A percentile compares a stretch with the other conserved stretches of the same genome.
phyloP scores from a whole-genome alignment of 352 stramenopile species.

The Phytopythium aichiense region DNA sequence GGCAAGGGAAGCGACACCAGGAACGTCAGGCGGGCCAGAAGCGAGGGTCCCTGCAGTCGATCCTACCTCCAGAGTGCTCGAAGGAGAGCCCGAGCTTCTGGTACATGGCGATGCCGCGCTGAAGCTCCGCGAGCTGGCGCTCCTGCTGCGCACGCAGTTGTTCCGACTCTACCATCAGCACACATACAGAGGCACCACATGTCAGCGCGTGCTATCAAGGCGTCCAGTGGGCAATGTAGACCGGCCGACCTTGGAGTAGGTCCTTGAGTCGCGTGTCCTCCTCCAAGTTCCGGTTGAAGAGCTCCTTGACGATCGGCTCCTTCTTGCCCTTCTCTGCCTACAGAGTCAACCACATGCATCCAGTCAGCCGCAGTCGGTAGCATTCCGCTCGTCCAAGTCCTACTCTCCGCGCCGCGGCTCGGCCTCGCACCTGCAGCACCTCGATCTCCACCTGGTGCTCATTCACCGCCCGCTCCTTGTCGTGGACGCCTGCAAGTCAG shows the following conservation, averaged over 20 bases:
- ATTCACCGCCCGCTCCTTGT: conserved; percentile 52
- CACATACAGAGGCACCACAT: not conserved
- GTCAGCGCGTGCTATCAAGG: not conserved
- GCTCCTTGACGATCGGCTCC: conserved; percentile 55
- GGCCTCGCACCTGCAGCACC: conserved; percentile 39
- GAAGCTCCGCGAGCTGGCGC: conserved; percentile 55
- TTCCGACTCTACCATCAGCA: conserved; percentile 24
- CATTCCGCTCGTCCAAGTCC: not conserved
- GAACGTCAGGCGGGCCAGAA: not conserved
- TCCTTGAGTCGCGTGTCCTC: conserved; percentile 57
- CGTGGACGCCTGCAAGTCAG: conserved; percentile 10
- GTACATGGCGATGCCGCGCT: conserved; percentile 63
- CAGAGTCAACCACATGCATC: not conserved
- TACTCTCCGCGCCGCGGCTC: too few species aligned
- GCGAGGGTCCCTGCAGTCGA: not conserved
- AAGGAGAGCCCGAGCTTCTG: conserved; percentile 66
- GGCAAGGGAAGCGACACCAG: not conserved
- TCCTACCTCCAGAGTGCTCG: conserved; percentile 46
- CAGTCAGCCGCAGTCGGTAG: not conserved
- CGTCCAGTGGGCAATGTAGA: not conserved
- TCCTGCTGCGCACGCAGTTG: conserved; percentile 35
- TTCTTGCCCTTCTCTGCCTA: conserved; percentile 49
- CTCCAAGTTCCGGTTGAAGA: conserved; percentile 52
- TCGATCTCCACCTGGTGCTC: conserved; percentile 66
- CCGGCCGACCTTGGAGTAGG: conserved; percentile 20